These are phyloP conservation scores for Rhododendron mucronatum DNA, from an alignment of 148 eudicot species.

Conservation along the genomic window DNA sequence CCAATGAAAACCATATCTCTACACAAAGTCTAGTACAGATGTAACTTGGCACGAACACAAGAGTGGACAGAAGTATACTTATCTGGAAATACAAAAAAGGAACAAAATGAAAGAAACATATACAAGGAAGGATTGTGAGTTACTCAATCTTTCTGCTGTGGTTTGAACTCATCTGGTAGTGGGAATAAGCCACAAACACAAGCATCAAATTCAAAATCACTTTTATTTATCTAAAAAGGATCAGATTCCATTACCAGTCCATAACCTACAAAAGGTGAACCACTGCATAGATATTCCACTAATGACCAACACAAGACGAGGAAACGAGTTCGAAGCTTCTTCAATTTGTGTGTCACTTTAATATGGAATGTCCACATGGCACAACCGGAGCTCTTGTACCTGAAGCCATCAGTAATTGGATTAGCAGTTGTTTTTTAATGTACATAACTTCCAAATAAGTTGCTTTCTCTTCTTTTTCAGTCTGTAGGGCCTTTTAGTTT, in stretches of 20 bases:
- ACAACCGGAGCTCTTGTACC: neutral
- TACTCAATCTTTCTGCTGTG: neutral
- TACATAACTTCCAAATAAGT: neutral
- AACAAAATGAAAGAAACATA: neutral
- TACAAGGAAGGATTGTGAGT: neutral
- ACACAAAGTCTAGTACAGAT: neutral
- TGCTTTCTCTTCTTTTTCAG: neutral
- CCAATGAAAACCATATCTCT: neutral
- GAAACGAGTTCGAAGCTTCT: conserved; percentile 37
- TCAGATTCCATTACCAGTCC: conserved; percentile 50
- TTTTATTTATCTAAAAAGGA: conserved; percentile 42
- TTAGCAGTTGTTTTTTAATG: neutral
- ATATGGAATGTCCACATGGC: neutral
- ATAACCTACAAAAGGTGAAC: conserved; percentile 15
- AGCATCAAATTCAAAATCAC: conserved; percentile 36
- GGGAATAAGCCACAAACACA: conserved; percentile 20
- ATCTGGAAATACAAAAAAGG: neutral
- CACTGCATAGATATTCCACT: neutral
- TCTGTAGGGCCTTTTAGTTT: neutral
- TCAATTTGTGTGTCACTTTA: conserved; percentile 28
- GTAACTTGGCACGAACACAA: neutral
- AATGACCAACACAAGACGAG: conserved; percentile 9
- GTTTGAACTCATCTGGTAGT: conserved; percentile 5
- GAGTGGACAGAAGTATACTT: neutral
- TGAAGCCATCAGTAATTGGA: conserved; percentile 15